Evolutionary conservation across 306 rosid genomes (phyloP), one percentile per base, ranked within the genome.

Genomic region (Ceratonia siliqua): DNA sequence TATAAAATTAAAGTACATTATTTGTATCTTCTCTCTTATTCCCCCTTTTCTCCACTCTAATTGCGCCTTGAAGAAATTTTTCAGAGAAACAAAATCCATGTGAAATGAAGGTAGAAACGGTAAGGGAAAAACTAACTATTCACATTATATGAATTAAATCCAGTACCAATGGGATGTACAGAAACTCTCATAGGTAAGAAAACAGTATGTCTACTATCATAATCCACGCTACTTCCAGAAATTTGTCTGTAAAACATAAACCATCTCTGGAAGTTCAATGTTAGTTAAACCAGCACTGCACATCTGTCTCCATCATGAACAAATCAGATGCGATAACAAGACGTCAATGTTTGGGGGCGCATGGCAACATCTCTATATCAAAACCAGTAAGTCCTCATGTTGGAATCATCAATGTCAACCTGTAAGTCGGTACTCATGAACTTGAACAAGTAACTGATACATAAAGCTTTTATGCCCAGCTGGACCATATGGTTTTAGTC

Each of bases 351-450:
- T 58, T 11, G 25, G 28, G 64, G 42, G 13, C 0, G 38, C 62
- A 71, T 18, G 17, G 50, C 54, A 73, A 74, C 17, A 62, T 66
- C 62, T 39, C 70, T 39, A 72, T 59, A 79, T 81, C 82, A 84
- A 42, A 83, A 82, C 92, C 89, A 88, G 78, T 76, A 77, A 70
- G 92, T 85, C 70, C 73, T 78, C 79, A 81, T 41, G 82, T 77
- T 76, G 72, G 86, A 62, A 72, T 78, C 85, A 39, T 88, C 83
- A 50, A 83, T 73, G 48, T 85, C 88, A 73, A 87, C 85, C 92
- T 88, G 89, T 55, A 61, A 11, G 67, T 33, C 8, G 35, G 62
- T 30, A 35, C 38, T 39, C 67, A 64, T 18, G 33, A 80, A 77
- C 55, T 58, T 65, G 28, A 46, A 59, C 71, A 50, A 42, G 33